These are phyloP conservation scores for Boletus albobrunnescens DNA, from an alignment of 1,284 basidiomycete genomes.

Conservation along the genomic window DNA sequence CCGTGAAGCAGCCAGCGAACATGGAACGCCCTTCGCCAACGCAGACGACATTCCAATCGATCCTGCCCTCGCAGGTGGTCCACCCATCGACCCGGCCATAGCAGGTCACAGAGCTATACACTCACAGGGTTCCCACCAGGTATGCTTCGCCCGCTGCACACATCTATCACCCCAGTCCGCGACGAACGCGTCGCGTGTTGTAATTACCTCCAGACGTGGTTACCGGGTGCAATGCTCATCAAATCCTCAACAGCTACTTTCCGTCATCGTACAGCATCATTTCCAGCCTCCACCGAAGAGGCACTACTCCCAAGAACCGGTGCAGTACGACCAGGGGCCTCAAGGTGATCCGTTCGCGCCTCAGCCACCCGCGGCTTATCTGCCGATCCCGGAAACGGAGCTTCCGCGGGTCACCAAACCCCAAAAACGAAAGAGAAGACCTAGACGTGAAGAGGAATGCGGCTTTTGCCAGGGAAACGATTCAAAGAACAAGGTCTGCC, in stretches of 20 bases:
- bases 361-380: conserved; percentile 48
- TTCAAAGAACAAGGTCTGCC: conserved; percentile 49
- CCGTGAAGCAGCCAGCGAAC: conserved; percentile 53
- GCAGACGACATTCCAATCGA: conserved; percentile 68
- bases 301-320: conserved; percentile 36
- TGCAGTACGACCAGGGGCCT: conserved; percentile 63
- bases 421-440: conserved; percentile 51
- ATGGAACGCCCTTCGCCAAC: conserved; percentile 51
- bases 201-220: conserved; percentile 19
- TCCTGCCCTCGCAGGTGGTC: conserved; percentile 51
- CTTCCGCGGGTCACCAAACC: conserved; percentile 38
- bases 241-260: conserved; percentile 18
- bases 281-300: conserved; percentile 17
- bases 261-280: conserved; percentile 14
- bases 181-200: conserved; percentile 52
- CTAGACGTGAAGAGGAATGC: conserved; percentile 56
- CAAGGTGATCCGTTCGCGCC: conserved; percentile 79
- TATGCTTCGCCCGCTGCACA: conserved; percentile 27
- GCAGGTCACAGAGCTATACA: conserved; percentile 30
- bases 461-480: conserved; percentile 65
- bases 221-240: conserved; percentile 21
- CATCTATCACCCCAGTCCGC: conserved; percentile 14
- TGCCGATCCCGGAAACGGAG: conserved; percentile 39
- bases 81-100: conserved; percentile 51
- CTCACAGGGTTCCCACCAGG: conserved; percentile 21